Evolutionary conservation across 768 basidiomycete genomes (phyloP), one percentile per base, ranked within the genome.

Genomic region (Russula earlei): DNA sequence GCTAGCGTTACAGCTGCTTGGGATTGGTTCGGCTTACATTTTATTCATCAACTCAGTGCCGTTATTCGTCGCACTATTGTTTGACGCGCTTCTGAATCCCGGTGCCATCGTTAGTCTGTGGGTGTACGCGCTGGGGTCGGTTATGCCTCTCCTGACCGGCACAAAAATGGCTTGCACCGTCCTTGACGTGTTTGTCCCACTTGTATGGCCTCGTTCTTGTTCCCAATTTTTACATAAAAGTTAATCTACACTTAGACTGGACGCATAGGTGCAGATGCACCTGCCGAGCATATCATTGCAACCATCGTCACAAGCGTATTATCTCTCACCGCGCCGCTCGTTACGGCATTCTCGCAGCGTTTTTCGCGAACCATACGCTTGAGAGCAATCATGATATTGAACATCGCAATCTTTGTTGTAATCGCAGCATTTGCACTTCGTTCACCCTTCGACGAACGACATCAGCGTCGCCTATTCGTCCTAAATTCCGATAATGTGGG

Each of bases 251-350:
- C 54, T 46, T 61, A 89, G 86, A 91, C 87, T 0, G 93, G 93
- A 20, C 81, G 91, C 8, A 80, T 87, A 47, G 90, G 91, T 33
- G 78, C 75, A 34, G 84, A 88, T 37, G 90, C 86, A 0, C 94
- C 95, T 0, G 83, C 84, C 1, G 95, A 98, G 59, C 81, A 87
- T 65, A 84, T 97, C 64, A 86, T 97, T 36, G 93, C 90, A 0
- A 81, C 83, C 3, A 79, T 94, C 31, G 79, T 89, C 5, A 71
- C 85, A 0, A 64, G 77, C 29, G 67, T 84, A 3, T 77, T 79
- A 4, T 73, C 81, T 33, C 75, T 85, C 33, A 70, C 75, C 5
- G 61, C 84, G 11, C 86, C 90, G 1, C 75, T 85, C 14, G 64
- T 72, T 1, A 55, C 85, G 4, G 84, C 94, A 0, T 85, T 97